phyloP scores from a whole-genome alignment of 208 protist species.

The Leishmania martiniquensis region DNA sequence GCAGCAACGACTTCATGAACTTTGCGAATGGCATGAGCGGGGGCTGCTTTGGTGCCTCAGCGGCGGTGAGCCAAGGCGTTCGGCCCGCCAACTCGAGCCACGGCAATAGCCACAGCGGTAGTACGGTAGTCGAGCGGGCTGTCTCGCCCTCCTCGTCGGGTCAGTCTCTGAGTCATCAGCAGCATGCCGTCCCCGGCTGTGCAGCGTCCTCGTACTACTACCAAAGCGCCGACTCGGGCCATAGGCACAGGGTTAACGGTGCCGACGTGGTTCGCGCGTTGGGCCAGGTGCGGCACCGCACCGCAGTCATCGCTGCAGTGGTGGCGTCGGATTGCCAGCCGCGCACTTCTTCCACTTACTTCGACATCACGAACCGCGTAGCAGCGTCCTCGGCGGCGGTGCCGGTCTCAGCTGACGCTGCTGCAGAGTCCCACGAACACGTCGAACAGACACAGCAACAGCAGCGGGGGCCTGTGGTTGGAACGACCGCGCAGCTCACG shows the following conservation, averaged over 20 bases:
- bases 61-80: not conserved
- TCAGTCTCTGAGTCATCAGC: not conserved
- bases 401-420: not conserved
- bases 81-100: not conserved
- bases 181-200: not conserved
- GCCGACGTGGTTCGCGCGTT: not conserved
- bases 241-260: not conserved
- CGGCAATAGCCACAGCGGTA: not conserved
- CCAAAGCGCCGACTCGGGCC: not conserved
- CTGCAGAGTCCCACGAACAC: not conserved
- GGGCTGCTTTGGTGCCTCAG: slow-evolving; percentile 7
- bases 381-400: not conserved
- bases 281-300: slow-evolving; percentile 17
- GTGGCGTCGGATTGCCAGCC: not conserved
- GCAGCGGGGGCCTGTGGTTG: slow-evolving; percentile 6
- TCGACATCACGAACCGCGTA: slow-evolving; percentile 35
- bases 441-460: slow-evolving; percentile 14
- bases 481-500: slow-evolving; percentile 5
- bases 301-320: not conserved
- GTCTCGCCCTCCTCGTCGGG: not conserved
- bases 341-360: slow-evolving; percentile 17
- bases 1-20: slow-evolving; percentile 33
- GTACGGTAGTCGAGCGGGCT: not conserved
- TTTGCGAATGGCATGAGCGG: slow-evolving; percentile 18
- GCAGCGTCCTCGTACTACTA: not conserved